Evolutionary conservation across 805 yeast genomes (phyloP).

Genomic region (Metschnikowia koreensis): DNA sequence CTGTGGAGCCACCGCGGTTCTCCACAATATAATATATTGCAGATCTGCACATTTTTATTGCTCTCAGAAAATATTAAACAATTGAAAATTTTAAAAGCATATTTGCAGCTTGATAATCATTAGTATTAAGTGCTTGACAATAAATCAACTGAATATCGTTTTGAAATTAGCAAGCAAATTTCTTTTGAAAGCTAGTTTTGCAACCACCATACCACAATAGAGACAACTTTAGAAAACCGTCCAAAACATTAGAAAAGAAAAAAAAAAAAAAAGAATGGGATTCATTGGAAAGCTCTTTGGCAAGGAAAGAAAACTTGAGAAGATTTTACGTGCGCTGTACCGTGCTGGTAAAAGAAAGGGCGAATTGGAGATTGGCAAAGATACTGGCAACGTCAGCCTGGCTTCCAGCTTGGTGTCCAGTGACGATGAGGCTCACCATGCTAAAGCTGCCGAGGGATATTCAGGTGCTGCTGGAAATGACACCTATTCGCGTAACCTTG

Average conservation of each 20-base stretch:
- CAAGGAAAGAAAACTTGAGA: constrained; percentile 10
- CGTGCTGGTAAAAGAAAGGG: constrained; percentile 16
- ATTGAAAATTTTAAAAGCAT: background rate
- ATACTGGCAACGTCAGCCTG: constrained; percentile 1
- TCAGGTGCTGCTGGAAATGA: too few species aligned
- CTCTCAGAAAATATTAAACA: background rate
- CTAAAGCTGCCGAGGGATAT: background rate
- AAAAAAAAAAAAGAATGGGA: background rate
- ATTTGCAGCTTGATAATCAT: background rate
- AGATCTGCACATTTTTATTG: background rate
- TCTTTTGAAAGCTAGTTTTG: background rate
- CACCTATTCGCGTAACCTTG: too few species aligned
- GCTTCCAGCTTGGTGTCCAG: constrained; percentile 8
- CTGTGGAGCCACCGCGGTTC: constrained; percentile 5
- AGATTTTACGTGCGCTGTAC: constrained; percentile 12
- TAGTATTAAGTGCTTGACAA: background rate
- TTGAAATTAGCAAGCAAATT: background rate
- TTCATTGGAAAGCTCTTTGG: constrained; percentile 14
- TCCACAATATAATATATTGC: constrained; percentile 4
- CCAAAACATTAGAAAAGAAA: constrained; percentile 9
- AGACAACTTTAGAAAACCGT: background rate
- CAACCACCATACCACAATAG: constrained; percentile 1
- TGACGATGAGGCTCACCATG: constrained; percentile 10
- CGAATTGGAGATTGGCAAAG: constrained; percentile 5
- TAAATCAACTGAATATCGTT: too few species aligned